A percentile compares a stretch with the other conserved stretches of the same genome.
Conservation (phyloP, 805 yeast genomes). For the Metschnikowia kofuensis region DNA sequence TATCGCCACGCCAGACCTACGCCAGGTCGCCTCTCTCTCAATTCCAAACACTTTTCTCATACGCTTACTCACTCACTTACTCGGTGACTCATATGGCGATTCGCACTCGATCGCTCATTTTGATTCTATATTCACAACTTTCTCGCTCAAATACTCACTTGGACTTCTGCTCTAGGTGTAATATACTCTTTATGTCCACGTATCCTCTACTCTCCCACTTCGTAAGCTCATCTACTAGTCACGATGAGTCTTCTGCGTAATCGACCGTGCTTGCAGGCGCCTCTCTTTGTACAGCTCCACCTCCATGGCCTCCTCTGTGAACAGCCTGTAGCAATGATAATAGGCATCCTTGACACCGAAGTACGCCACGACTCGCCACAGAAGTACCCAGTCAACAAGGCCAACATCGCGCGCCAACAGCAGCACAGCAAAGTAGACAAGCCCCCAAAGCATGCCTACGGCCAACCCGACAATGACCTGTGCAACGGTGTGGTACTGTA, state of each 20-base stretch:
- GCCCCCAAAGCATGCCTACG: conserved; percentile 61
- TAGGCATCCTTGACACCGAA: conserved; percentile 62
- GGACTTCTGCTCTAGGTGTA: too few relatives aligned
- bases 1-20: too few relatives aligned
- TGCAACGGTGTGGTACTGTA: conserved; percentile 67
- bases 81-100: not conserved
- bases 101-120: too few relatives aligned
- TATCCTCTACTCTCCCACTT: not conserved
- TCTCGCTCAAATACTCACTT: too few relatives aligned
- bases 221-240: not conserved
- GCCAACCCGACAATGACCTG: conserved; percentile 76
- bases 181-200: not conserved
- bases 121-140: too few relatives aligned
- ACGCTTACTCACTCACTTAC: not conserved
- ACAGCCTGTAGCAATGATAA: conserved; percentile 44
- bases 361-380: conserved; percentile 50
- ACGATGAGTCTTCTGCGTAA: too few relatives aligned
- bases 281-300: not conserved
- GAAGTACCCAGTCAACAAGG: conserved; percentile 59
- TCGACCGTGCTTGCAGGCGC: too few relatives aligned
- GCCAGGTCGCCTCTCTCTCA: not conserved
- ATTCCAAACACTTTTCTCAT: not conserved
- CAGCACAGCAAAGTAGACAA: conserved; percentile 51
- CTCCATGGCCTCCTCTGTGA: conserved; percentile 40
- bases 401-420: conserved; percentile 64